Evolutionary conservation across 2,329 filamentous ascomycete species (phyloP).

Genomic region (Tolypocladium tropicale): DNA sequence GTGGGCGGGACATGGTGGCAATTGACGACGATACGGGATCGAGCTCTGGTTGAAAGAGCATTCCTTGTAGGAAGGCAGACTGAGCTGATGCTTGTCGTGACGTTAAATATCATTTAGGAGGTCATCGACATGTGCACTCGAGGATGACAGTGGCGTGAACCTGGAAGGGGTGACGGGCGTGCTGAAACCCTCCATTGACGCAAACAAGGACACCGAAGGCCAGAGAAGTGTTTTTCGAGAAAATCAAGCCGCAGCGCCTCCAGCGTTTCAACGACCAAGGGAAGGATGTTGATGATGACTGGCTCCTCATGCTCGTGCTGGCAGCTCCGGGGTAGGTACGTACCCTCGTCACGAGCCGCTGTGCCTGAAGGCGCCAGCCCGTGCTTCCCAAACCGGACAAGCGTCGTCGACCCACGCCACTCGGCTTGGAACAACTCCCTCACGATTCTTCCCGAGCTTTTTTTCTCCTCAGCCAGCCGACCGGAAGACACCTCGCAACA

Average conservation of each 20-base stretch:
- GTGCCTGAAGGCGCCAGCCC: neutral
- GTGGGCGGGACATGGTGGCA: neutral
- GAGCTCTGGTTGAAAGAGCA: neutral
- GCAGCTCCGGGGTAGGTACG: neutral
- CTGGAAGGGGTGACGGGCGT: no score
- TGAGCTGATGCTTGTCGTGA: neutral
- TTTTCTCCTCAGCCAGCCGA: conserved; percentile 28
- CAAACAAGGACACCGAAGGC: neutral
- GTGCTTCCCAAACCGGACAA: conserved; percentile 18
- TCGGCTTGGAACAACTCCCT: conserved; percentile 11
- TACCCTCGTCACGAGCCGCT: neutral
- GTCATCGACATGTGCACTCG: neutral
- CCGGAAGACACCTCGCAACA: conserved; percentile 9
- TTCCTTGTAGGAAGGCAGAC: no score
- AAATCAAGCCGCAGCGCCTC: no score
- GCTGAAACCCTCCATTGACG: no score
- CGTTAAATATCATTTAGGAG: no score
- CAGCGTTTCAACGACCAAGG: neutral
- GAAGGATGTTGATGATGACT: neutral
- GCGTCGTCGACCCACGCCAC: conserved; percentile 6
- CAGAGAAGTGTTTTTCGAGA: neutral
- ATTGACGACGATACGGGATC: neutral
- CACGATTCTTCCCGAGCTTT: conserved; percentile 38
- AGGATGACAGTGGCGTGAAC: no score
- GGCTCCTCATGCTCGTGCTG: no score